These are phyloP conservation scores for Boletus eberwhitei DNA, from an alignment of 768 basidiomycete genomes.

Conservation along the genomic window DNA sequence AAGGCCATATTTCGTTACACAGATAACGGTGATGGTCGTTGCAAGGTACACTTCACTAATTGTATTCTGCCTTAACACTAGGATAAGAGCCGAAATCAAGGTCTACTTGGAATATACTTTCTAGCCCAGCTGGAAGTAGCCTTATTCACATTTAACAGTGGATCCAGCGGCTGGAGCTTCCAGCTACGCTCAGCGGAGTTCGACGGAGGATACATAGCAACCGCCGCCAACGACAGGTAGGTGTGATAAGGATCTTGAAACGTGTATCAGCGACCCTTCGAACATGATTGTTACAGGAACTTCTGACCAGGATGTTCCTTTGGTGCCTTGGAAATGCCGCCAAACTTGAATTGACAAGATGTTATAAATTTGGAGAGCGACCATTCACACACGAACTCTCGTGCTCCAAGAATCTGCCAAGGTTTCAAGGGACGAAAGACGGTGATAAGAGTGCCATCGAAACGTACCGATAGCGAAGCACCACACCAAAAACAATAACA, in stretches of 20 bases:
- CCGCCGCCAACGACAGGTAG: slow-evolving; percentile 81
- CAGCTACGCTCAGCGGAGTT: slow-evolving; percentile 39
- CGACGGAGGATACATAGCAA: slow-evolving; percentile 62
- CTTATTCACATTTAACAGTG: slow-evolving; percentile 64
- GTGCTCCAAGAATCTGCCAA: slow-evolving; percentile 64
- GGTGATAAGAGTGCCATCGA: neutral
- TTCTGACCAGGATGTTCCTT: slow-evolving; percentile 71
- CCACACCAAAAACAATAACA: slow-evolving; percentile 98
- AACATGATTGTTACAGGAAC: neutral
- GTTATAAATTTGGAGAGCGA: slow-evolving; percentile 64
- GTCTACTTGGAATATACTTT: slow-evolving; percentile 45
- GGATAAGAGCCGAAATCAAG: slow-evolving; percentile 6
- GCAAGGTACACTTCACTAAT: neutral
- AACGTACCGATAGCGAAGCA: slow-evolving; percentile 66
- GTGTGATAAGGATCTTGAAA: slow-evolving; percentile 89
- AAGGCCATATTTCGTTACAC: neutral
- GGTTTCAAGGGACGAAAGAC: neutral
- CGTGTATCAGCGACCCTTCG: slow-evolving; percentile 6
- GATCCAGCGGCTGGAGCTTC: slow-evolving; percentile 60
- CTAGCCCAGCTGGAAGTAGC: slow-evolving; percentile 69
- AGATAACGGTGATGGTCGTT: neutral
- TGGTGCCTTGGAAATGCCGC: slow-evolving; percentile 84
- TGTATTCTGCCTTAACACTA: neutral
- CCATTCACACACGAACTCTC: slow-evolving; percentile 51
- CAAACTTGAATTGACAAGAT: slow-evolving; percentile 80